Evolutionary conservation across 2,329 filamentous ascomycete genomes (phyloP).

Genomic region (Conoideocrella luteorostrata): DNA sequence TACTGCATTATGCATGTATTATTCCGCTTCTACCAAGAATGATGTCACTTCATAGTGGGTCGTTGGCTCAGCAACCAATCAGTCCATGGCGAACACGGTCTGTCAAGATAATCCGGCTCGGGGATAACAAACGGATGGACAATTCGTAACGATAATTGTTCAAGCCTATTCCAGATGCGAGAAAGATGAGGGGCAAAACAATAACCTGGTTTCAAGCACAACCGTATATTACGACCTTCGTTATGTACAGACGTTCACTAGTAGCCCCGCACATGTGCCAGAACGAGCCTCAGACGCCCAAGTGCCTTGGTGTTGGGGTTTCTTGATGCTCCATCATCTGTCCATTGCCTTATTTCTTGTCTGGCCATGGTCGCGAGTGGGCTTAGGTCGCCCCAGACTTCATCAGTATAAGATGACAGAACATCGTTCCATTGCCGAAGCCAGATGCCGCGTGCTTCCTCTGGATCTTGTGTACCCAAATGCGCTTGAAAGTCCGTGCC

Average conservation of each 20-base stretch:
- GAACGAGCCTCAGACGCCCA: conserved; percentile 28
- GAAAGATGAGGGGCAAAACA: too few relatives aligned
- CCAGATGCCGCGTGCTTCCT: conserved; percentile 39
- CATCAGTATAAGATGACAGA: conserved; percentile 52
- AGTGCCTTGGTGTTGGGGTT: conserved; percentile 23
- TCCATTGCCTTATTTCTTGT: conserved; percentile 44
- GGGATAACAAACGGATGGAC: too few relatives aligned
- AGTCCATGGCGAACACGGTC: too few relatives aligned
- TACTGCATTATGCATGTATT: too few relatives aligned
- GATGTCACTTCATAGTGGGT: background rate
- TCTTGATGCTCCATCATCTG: conserved; percentile 13
- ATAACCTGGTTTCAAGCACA: too few relatives aligned
- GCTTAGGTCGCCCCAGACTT: conserved; percentile 61
- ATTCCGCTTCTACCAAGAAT: background rate
- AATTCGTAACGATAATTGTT: too few relatives aligned
- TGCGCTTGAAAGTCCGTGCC: conserved; percentile 18
- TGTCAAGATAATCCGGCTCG: too few relatives aligned
- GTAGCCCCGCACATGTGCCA: conserved; percentile 30
- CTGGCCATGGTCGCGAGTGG: conserved; percentile 50
- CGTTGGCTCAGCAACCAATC: conserved; percentile 20
- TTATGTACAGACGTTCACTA: too few relatives aligned
- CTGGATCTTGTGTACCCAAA: conserved; percentile 32
- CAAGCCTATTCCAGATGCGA: too few relatives aligned
- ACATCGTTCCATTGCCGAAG: conserved; percentile 50
- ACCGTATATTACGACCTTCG: too few relatives aligned